A percentile compares a stretch with the other conserved stretches of the same genome.
Evolutionary conservation across 345 rosid species (phyloP).

Genomic region (Passiflora organensis): DNA sequence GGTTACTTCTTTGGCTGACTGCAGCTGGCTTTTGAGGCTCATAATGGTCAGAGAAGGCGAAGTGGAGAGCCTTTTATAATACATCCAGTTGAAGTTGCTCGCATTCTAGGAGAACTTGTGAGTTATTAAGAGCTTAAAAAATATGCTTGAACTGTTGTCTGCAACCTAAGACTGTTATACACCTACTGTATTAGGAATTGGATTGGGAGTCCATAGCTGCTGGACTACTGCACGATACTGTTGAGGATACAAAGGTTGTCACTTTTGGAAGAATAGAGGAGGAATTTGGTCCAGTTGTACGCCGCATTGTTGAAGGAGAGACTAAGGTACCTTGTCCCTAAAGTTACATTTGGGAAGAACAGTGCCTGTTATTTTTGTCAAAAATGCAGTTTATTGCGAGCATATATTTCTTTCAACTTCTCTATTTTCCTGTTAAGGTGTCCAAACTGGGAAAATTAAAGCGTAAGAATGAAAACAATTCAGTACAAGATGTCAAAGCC

Average conservation of each 20-base stretch:
- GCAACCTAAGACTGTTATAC: conserved; percentile 18
- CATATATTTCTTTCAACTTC: conserved; percentile 5
- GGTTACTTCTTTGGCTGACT: conserved; percentile 21
- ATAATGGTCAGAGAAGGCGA: conserved; percentile 91
- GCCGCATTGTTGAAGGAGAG: conserved; percentile 98
- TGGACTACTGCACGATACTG: conserved; percentile 95
- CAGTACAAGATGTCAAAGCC: conserved; percentile 95
- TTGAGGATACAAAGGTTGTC: conserved; percentile 90
- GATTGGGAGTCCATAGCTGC: conserved; percentile 99
- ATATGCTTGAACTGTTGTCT: conserved; percentile 12
- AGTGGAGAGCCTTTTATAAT: conserved; percentile 98
- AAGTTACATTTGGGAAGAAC: conserved; percentile 9
- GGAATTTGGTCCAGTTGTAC: conserved; percentile 83
- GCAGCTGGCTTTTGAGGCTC: conserved; percentile 96
- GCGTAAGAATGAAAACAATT: conserved; percentile 61
- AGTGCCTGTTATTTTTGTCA: conserved; percentile 5
- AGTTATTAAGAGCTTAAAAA: conserved; percentile 26
- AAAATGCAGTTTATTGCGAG: conserved; percentile 6
- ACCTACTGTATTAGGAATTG: conserved; percentile 53
- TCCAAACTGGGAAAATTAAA: conserved; percentile 92
- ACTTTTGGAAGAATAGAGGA: conserved; percentile 89
- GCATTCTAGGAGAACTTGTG: conserved; percentile 95
- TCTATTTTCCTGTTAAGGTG: conserved; percentile 42
- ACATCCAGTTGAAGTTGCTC: conserved; percentile 98
- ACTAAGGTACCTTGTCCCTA: conserved; percentile 63